phyloP scores from a whole-genome alignment of 1,139 yeast genomes.

The Kodamaea plutei region DNA sequence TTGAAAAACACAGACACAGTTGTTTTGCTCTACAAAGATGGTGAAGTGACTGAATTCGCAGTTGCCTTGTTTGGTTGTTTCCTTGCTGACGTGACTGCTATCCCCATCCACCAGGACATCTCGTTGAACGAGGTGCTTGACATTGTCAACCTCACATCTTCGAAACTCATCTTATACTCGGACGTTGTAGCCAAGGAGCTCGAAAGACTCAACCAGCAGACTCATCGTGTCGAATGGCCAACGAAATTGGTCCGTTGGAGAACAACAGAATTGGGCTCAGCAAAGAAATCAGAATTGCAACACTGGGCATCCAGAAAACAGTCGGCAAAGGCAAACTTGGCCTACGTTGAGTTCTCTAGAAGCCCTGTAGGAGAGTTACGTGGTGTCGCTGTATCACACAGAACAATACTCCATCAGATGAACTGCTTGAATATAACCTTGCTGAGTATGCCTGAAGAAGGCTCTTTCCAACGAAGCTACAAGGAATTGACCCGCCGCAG shows the following conservation, averaged over 20 bases:
- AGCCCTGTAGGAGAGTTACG: constrained; percentile 88
- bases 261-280: constrained; percentile 81
- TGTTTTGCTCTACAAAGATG: constrained; percentile 75
- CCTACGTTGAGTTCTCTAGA: constrained; percentile 89
- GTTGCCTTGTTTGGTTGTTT: constrained; percentile 89
- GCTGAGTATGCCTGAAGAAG: constrained; percentile 55
- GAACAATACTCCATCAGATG: constrained; percentile 88
- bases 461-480: constrained; percentile 31
- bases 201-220: constrained; percentile 46
- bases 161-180: constrained; percentile 77
- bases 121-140: constrained; percentile 63
- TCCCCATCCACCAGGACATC: constrained; percentile 80
- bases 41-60: constrained; percentile 80
- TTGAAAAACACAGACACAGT: constrained; percentile 81
- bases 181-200: constrained; percentile 71
- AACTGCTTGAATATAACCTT: constrained; percentile 65
- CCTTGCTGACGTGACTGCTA: constrained; percentile 90
- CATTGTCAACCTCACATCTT: constrained; percentile 69
- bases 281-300: constrained; percentile 42
- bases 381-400: constrained; percentile 90
- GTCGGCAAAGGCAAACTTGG: constrained; percentile 49
- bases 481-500: constrained; percentile 24
- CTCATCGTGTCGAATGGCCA: constrained; percentile 35
- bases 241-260: constrained; percentile 63
- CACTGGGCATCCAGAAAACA: constrained; percentile 20